Conservation (phyloP, 495 filamentous ascomycete species). For the Endocarpon pusillum region DNA sequence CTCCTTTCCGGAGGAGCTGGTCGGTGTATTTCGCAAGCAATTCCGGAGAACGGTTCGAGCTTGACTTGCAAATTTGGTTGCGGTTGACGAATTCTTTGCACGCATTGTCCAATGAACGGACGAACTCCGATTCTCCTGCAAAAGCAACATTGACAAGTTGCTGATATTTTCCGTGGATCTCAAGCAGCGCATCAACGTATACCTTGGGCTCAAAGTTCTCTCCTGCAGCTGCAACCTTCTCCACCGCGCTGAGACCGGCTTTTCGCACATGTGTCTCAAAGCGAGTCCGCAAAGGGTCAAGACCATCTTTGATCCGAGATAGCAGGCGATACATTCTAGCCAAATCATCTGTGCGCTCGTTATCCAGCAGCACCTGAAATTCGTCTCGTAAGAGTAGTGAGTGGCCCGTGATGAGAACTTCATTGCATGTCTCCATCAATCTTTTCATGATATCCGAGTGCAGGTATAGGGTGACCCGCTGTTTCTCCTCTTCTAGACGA, state of each 20-base stretch:
- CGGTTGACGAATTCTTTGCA: conserved; percentile 97
- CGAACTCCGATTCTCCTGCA: conserved; percentile 90
- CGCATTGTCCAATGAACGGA: conserved; percentile 88
- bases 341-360: conserved; percentile 87
- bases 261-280: conserved; percentile 91
- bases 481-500: conserved; percentile 85
- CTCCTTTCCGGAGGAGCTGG: conserved; percentile 78
- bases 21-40: conserved; percentile 94
- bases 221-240: conserved; percentile 77
- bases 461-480: conserved; percentile 80
- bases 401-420: conserved; percentile 78
- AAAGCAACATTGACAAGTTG: conserved; percentile 84
- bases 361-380: conserved; percentile 89
- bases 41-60: conserved; percentile 84
- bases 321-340: conserved; percentile 91
- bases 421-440: conserved; percentile 74
- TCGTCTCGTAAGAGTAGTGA: conserved; percentile 73
- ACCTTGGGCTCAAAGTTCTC: conserved; percentile 90
- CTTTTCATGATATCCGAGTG: conserved; percentile 71
- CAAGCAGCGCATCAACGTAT: conserved; percentile 87
- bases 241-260: conserved; percentile 70
- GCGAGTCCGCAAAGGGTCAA: conserved; percentile 73
- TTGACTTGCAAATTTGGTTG: conserved; percentile 83
- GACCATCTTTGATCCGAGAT: conserved; percentile 74
- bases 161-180: conserved; percentile 86